Evolutionary conservation across 805 yeast genomes (phyloP), one percentile per base, ranked within the genome.

Genomic region (Kazachstania bromeliacearum): DNA sequence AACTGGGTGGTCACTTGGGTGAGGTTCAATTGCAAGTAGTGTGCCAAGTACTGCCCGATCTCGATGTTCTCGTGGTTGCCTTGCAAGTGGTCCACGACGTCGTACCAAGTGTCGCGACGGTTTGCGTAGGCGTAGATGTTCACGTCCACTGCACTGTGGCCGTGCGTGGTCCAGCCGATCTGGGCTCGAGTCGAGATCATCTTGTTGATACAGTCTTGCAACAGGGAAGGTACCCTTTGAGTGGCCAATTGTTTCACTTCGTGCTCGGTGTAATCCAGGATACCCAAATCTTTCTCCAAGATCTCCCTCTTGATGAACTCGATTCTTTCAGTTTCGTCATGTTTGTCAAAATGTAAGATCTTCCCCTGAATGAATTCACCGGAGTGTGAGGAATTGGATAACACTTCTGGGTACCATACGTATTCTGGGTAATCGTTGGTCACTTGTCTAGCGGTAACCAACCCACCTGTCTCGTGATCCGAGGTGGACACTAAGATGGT

Each of bases 401-500:
- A 67, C 14, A 74, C 84, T 53, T 81, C 77, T 1, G 96, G 97
- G 49, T 70, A 73, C 96, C 96, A 88, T 40, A 75, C 53, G 53
- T 87, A 87, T 40, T 85, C 94, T 2, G 96, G 96, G 56, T 87
- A 85, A 1, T 55, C 54, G 3, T 67, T 57, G 4, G 75, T 53
- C 26, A 82, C 59, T 64, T 88, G 96, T 60, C 88, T 75, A 0
- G 95, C 85, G 31, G 84, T 73, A n/a, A 82, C 81, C 44, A 88
- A 68, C 0, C 96, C 97, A 43, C 97, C 97, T 18, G 96, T 88
- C 58, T 88, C 97, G 64, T 88, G 97, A 58, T 88, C 96, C 17
- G 94, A 80, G 2, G 95, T 85, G 18, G 89, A 76, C 28, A 88
- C 66, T 28, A 85, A 71, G 31, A 81, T 66, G 3, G 95, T 85